phyloP scores from a whole-genome alignment of 2,329 filamentous ascomycete genomes.

The Aspergillus pseudoviridinutans region DNA sequence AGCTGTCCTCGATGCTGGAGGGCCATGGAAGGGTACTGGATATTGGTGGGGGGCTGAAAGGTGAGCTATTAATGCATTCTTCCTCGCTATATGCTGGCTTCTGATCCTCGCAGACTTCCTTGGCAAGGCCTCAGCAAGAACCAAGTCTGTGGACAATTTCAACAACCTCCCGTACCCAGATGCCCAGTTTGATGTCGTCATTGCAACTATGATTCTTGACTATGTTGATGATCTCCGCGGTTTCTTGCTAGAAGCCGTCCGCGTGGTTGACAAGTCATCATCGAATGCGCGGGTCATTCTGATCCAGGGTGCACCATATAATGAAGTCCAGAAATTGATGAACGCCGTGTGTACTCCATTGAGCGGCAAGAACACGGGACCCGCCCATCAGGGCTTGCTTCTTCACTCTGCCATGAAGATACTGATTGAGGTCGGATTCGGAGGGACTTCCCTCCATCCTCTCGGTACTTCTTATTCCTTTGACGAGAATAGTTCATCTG shows the following conservation, averaged over 20 bases:
- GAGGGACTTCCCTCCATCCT: background rate
- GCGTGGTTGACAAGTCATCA: background rate
- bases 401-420: background rate
- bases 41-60: background rate
- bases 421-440: background rate
- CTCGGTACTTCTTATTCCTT: background rate
- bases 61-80: background rate
- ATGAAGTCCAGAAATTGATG: background rate
- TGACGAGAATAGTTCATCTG: background rate
- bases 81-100: background rate
- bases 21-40: background rate
- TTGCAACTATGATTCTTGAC: background rate
- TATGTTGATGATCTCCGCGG: background rate
- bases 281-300: background rate
- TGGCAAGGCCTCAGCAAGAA: background rate
- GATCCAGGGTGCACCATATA: constrained; percentile 4
- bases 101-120: background rate
- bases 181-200: background rate
- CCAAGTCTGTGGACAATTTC: background rate
- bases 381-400: constrained; percentile 3
- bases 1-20: background rate
- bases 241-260: background rate
- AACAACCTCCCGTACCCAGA: background rate
- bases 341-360: background rate
- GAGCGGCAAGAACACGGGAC: background rate